These are phyloP conservation scores for Pyrenophora tritici-repentis DNA, from an alignment of 2,329 filamentous ascomycete genomes.

Conservation along the genomic window DNA sequence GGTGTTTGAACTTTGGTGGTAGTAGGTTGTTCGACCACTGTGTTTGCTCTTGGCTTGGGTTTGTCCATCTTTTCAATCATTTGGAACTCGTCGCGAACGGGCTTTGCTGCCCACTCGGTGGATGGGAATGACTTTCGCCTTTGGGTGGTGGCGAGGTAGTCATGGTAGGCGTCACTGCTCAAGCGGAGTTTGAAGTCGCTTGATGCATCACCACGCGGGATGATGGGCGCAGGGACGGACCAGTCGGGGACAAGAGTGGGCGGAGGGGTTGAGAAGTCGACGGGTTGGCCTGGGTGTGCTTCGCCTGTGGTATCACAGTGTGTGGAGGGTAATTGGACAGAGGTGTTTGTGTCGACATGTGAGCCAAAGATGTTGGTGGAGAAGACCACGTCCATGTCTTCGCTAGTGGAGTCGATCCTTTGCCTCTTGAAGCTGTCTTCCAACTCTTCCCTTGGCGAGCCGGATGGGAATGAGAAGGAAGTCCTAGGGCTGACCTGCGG, in stretches of 20 bases:
- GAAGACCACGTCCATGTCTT: neutral
- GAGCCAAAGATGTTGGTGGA: neutral
- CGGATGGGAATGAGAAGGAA: slow-evolving; percentile 10
- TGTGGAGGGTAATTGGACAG: neutral
- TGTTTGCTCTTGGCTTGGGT: neutral
- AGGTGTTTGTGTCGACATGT: neutral
- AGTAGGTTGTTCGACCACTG: neutral
- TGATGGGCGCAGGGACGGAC: too few relatives aligned
- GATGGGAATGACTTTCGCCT: slow-evolving; percentile 17
- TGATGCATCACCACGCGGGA: neutral
- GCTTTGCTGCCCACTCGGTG: slow-evolving; percentile 1
- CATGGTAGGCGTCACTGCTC: slow-evolving; percentile 7
- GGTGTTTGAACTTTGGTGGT: neutral
- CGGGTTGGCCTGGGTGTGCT: slow-evolving; percentile 16
- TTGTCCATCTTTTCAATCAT: slow-evolving; percentile 9
- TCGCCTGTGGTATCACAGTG: slow-evolving; percentile 2
- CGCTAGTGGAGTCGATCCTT: slow-evolving; percentile 15
- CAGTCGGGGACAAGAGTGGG: neutral
- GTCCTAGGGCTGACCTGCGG: slow-evolving; percentile 20
- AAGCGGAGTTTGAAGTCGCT: slow-evolving; percentile 7
- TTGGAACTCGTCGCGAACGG: slow-evolving; percentile 3
- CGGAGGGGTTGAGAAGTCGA: slow-evolving; percentile 11
- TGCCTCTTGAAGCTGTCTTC: slow-evolving; percentile 16
- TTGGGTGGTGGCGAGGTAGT: slow-evolving; percentile 13
- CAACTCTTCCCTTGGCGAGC: neutral